Conservation (phyloP, 306 rosid genomes). For the Glycyrrhiza uralensis region DNA sequence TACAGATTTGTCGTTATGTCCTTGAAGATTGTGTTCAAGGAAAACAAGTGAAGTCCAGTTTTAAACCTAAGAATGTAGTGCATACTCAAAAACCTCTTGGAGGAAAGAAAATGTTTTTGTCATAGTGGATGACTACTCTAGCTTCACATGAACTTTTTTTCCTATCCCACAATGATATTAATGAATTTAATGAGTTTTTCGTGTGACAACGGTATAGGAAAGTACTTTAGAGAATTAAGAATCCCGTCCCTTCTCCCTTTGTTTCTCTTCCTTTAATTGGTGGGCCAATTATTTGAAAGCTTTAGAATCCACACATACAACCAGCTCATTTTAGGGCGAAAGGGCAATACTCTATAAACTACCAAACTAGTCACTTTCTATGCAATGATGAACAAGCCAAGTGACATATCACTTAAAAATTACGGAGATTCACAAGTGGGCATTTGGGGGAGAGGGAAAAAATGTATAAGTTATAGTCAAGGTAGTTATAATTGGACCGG, state of each 20-base stretch:
- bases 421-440: slow-evolving; percentile 28
- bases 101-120: too few species aligned
- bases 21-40: too few species aligned
- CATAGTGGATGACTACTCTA: too few species aligned
- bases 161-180: too few species aligned
- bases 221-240: not conserved
- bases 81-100: too few species aligned
- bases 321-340: slow-evolving; percentile 54
- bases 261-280: not conserved
- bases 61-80: too few species aligned
- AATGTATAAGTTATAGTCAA: too few species aligned
- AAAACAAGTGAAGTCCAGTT: too few species aligned
- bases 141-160: too few species aligned
- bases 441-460: not conserved
- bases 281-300: slow-evolving; percentile 25
- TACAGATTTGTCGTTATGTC: too few species aligned
- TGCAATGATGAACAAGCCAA: slow-evolving; percentile 22
- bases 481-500: too few species aligned
- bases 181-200: too few species aligned
- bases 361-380: slow-evolving; percentile 17
- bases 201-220: not conserved
- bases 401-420: slow-evolving; percentile 25
- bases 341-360: slow-evolving; percentile 22
- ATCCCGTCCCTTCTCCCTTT: not conserved
- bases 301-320: slow-evolving; percentile 38